Percentiles rank a stretch among this genome's conserved stretches.
These are phyloP conservation scores for Penicillium glabrum DNA, from an alignment of 2,329 filamentous ascomycete species.

Conservation along the genomic window DNA sequence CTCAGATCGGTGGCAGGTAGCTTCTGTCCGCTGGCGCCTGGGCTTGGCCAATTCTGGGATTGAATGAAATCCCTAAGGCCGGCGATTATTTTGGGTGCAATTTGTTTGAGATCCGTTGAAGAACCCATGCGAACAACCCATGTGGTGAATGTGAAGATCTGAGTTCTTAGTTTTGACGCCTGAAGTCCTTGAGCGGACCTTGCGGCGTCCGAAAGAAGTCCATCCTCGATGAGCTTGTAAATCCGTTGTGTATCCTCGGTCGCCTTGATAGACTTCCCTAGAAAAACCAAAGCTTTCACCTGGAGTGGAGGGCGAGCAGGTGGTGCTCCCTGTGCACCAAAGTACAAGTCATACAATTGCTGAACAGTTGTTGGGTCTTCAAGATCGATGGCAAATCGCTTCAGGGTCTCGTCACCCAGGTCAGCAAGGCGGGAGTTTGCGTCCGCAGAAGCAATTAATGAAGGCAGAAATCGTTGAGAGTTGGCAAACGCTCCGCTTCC, in stretches of 20 bases:
- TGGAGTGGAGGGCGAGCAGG: slow-evolving; percentile 68
- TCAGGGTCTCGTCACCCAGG: slow-evolving; percentile 87
- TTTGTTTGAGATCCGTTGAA: slow-evolving; percentile 57
- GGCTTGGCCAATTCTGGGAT: slow-evolving; percentile 77
- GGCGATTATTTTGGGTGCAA: slow-evolving; percentile 68
- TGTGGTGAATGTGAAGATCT: slow-evolving; percentile 81
- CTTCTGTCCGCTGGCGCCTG: slow-evolving; percentile 53
- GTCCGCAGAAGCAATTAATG: slow-evolving; percentile 79
- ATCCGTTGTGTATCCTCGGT: slow-evolving; percentile 69
- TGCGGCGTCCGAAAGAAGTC: slow-evolving; percentile 53
- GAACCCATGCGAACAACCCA: slow-evolving; percentile 79
- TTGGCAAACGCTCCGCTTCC: slow-evolving; percentile 85
- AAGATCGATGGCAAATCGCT: slow-evolving; percentile 67
- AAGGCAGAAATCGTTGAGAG: slow-evolving; percentile 77
- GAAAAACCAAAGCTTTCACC: slow-evolving; percentile 70
- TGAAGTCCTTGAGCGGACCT: slow-evolving; percentile 63
- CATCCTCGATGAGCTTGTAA: slow-evolving; percentile 65
- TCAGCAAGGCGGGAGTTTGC: slow-evolving; percentile 76
- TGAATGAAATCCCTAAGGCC: slow-evolving; percentile 73
- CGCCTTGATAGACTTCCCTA: slow-evolving; percentile 74
- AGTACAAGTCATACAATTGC: slow-evolving; percentile 71
- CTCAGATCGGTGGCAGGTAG: slow-evolving; percentile 60
- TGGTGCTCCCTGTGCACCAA: slow-evolving; percentile 53
- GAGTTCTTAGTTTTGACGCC: slow-evolving; percentile 73
- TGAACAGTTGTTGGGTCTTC: slow-evolving; percentile 66